Evolutionary conservation across 2,329 filamentous ascomycete species (phyloP).

Genomic region (Nectriaceae sp.): DNA sequence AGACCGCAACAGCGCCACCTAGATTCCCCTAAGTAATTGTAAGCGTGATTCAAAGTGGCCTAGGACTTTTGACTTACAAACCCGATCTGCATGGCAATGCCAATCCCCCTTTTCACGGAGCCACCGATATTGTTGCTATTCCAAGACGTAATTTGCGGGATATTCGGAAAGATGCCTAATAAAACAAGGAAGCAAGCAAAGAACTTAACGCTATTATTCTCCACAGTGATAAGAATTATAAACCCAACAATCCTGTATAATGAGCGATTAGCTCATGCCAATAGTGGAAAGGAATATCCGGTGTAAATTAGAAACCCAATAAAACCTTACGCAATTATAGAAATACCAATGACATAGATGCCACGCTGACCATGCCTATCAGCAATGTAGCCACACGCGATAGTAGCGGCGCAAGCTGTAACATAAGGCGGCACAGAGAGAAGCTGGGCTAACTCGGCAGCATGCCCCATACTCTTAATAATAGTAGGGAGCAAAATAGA

Average conservation of each 20-base stretch:
- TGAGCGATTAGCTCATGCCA: slow-evolving; percentile 15
- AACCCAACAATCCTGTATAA: slow-evolving; percentile 34
- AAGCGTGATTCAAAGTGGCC: slow-evolving; percentile 13
- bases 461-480: slow-evolving; percentile 38
- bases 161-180: slow-evolving; percentile 50
- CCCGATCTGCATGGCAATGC: slow-evolving; percentile 58
- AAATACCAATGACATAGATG: slow-evolving; percentile 41
- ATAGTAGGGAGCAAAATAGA: slow-evolving; percentile 41
- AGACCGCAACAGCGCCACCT: slow-evolving; percentile 37
- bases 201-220: slow-evolving; percentile 47
- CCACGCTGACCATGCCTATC: slow-evolving; percentile 38
- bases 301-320: no score
- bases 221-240: slow-evolving; percentile 31
- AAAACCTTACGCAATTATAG: slow-evolving; percentile 34
- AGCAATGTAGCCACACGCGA: slow-evolving; percentile 45
- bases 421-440: slow-evolving; percentile 42
- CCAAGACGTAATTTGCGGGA: slow-evolving; percentile 58
- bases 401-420: slow-evolving; percentile 38
- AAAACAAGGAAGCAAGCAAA: slow-evolving; percentile 47
- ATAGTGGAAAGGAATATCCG: slow-evolving; percentile 3
- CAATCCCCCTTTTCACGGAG: slow-evolving; percentile 54
- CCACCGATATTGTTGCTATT: slow-evolving; percentile 61
- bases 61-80: slow-evolving; percentile 29
- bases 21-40: slow-evolving; percentile 36
- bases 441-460: slow-evolving; percentile 38